phyloP scores from a whole-genome alignment of 495 filamentous ascomycete species.

The Parathielavia appendiculata region DNA sequence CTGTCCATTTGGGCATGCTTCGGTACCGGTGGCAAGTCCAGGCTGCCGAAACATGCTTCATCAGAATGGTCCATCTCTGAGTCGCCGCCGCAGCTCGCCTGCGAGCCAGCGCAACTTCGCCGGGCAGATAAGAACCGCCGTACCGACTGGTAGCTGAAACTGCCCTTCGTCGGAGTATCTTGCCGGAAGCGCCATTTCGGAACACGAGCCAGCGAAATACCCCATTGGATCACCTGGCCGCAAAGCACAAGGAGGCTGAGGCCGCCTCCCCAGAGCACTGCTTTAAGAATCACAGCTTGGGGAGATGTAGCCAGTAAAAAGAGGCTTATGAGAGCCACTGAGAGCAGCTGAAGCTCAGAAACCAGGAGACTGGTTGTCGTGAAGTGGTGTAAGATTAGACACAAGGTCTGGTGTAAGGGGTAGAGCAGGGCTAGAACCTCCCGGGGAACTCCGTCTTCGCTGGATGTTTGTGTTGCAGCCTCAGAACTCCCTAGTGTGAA shows the following conservation, averaged over 20 bases:
- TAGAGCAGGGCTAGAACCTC: conserved; percentile 69
- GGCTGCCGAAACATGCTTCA: conserved; percentile 20
- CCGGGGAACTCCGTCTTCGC: conserved; percentile 33
- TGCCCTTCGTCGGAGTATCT: conserved; percentile 25
- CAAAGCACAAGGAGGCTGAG: conserved; percentile 68
- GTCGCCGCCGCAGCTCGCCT: conserved; percentile 7
- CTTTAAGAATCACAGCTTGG: conserved; percentile 76
- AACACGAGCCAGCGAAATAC: conserved; percentile 76
- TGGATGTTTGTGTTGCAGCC: not conserved
- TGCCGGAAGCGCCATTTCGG: conserved; percentile 85
- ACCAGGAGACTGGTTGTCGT: conserved; percentile 81
- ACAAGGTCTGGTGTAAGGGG: conserved; percentile 80
- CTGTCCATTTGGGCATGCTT: conserved; percentile 4
- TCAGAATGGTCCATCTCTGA: conserved; percentile 23
- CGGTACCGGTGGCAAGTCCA: not conserved
- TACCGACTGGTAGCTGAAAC: conserved; percentile 23
- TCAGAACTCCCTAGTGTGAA: conserved; percentile 33
- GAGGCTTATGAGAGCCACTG: conserved; percentile 75
- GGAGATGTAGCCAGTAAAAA: conserved; percentile 73
- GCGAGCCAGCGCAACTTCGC: conserved; percentile 29
- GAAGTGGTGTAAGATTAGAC: conserved; percentile 65
- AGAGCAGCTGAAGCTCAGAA: conserved; percentile 83
- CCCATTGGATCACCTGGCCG: conserved; percentile 74
- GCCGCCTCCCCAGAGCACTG: conserved; percentile 83
- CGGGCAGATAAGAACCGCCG: conserved; percentile 27